Evolutionary conservation across 164 flowering plant genomes (phyloP), one percentile per base, ranked within the genome.

Genomic region (Dillenia suffruticosa): DNA sequence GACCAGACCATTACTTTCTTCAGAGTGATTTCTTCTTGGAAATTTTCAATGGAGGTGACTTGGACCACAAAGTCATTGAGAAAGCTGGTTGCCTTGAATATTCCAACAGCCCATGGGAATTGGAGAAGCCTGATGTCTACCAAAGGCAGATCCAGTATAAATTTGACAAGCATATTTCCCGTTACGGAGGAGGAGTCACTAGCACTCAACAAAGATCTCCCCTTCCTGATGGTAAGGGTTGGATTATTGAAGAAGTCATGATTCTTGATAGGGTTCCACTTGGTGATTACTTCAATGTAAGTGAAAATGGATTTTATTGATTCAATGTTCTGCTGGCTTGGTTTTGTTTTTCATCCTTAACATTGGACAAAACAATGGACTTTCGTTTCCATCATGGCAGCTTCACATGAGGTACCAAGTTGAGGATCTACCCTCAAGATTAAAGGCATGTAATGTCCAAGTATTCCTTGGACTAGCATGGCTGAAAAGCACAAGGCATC

Each of bases 191-290:
- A 65, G 91, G 87, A 70, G 96, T 86, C 54, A 91, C 92, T 10
- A 87, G 92, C 74, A 79, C 85, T 32, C 97, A 90, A 75, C 96
- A 94, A 75, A 86, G 68, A 62, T 83, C 84, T 56, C 79, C 79
- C 8, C 79, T 86, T 11, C 46, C 84, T 24, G 85, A 82, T 58
- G 73, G 65, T 64, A 83, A 77, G 54, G 93, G 93, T 61, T 94
- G 96, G 97, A 66, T 81, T 56, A 60, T 90, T 52, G 97, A 94
- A 79, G 98, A 94, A 76, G 88, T 85, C 63, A 75, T 86, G 91
- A 84, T 87, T 19, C 89, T 94, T 56, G 88, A 89, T 63, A 93
- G 90, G 47, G 76, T 90, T 64, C 98, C 98, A 40, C 82, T 89
- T 16, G 93, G 93, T 12, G 98, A 94, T 70, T 78, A 80, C 69